Evolutionary conservation across 208 protist genomes (phyloP).

Genomic region (Trichomonas gallinae): DNA sequence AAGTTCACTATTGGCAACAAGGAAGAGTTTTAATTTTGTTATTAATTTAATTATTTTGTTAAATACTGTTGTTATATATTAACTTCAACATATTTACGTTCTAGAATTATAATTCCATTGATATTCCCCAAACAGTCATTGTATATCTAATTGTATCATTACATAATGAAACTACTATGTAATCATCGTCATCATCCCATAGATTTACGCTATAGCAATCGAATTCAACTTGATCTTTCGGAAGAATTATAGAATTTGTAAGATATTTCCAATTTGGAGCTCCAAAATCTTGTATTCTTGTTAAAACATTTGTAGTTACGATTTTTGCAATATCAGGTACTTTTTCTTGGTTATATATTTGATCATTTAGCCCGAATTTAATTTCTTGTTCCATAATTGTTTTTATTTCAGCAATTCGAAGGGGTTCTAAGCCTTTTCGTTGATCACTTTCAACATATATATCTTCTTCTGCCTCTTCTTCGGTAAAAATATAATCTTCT

Average conservation of each 20-base stretch:
- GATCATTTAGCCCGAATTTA: background rate
- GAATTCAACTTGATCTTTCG: background rate
- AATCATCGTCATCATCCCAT: background rate
- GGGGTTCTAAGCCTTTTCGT: background rate
- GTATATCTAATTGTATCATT: background rate
- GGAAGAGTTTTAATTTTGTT: background rate
- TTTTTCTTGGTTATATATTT: background rate
- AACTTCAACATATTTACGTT: too few species aligned
- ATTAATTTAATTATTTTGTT: background rate
- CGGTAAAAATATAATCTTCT: background rate
- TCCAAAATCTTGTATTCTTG: background rate
- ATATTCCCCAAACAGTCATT: background rate
- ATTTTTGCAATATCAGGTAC: background rate
- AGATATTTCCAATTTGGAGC: background rate
- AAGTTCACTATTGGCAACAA: slow-evolving; percentile 2
- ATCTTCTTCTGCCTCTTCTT: background rate
- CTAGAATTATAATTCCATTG: background rate
- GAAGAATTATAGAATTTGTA: background rate
- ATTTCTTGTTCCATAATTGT: background rate
- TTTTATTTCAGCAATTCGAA: background rate
- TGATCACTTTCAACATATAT: background rate
- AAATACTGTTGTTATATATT: too few species aligned
- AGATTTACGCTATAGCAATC: background rate
- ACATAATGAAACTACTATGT: background rate
- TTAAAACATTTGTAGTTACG: background rate